phyloP scores from a whole-genome alignment of 176 grass and related monocot species.

The Urochloa ruziziensis region DNA sequence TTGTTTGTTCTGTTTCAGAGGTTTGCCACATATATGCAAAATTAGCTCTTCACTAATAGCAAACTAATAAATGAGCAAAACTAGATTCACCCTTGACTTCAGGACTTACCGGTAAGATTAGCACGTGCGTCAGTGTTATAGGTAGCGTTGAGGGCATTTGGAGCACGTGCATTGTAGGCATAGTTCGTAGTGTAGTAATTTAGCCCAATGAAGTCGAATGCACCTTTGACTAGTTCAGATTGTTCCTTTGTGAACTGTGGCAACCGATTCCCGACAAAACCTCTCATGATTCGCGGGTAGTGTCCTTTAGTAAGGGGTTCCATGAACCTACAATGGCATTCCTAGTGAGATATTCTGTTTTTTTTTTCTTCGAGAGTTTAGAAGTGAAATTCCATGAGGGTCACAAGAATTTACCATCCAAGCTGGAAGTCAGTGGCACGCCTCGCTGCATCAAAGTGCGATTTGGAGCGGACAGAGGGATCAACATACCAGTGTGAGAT shows the following conservation, averaged over 20 bases:
- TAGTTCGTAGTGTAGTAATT: constrained; percentile 61
- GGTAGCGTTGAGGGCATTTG: constrained; percentile 32
- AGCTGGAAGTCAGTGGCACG: constrained; percentile 60
- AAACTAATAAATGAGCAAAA: neutral
- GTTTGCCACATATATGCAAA: neutral
- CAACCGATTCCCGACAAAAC: constrained; percentile 38
- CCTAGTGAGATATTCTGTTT: neutral
- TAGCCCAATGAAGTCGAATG: constrained; percentile 69
- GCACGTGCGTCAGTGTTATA: constrained; percentile 38
- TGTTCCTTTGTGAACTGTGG: constrained; percentile 53
- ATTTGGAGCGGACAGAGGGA: constrained; percentile 47
- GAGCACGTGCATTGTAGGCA: constrained; percentile 27
- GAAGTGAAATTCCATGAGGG: neutral
- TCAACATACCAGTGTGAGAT: constrained; percentile 46
- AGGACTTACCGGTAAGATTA: constrained; percentile 33
- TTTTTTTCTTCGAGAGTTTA: neutral
- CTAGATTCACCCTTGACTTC: neutral
- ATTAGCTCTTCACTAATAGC: neutral
- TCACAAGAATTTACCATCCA: constrained; percentile 53
- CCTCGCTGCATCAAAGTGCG: constrained; percentile 39
- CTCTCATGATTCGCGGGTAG: constrained; percentile 51
- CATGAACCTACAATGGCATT: constrained; percentile 37
- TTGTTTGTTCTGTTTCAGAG: neutral
- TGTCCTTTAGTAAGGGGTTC: constrained; percentile 48
- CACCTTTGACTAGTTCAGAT: constrained; percentile 42